A percentile compares a stretch with the other conserved stretches of the same genome.
These are phyloP conservation scores for Euphrasia confusa DNA, from an alignment of 257 asterid species.

Conservation along the genomic window DNA sequence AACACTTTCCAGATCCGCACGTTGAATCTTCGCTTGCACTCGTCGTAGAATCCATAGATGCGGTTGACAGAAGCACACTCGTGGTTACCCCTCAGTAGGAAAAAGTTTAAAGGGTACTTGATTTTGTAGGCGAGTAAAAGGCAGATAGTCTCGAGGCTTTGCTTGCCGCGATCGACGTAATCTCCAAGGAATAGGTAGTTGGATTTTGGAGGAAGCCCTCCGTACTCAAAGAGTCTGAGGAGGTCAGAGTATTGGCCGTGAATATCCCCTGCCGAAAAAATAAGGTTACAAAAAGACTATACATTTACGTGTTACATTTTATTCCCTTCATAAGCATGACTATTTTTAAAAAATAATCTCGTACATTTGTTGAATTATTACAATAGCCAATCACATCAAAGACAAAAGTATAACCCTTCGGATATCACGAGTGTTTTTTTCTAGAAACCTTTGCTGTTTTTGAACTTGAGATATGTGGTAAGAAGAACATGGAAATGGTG, in stretches of 20 bases:
- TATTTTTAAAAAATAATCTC: too few relatives aligned
- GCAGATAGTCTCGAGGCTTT: conserved; percentile 78
- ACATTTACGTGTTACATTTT: too few relatives aligned
- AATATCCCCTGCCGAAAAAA: conserved; percentile 52
- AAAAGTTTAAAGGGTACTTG: conserved; percentile 68
- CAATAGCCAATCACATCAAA: too few relatives aligned
- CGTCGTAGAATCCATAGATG: conserved; percentile 72
- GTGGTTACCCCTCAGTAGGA: conserved; percentile 78
- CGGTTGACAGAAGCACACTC: conserved; percentile 81
- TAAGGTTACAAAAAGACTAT: background rate
- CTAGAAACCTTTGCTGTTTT: too few relatives aligned
- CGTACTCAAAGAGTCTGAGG: conserved; percentile 68
- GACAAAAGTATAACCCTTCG: too few relatives aligned
- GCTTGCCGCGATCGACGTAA: conserved; percentile 82
- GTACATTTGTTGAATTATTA: too few relatives aligned
- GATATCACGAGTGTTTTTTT: too few relatives aligned
- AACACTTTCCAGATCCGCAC: conserved; percentile 67
- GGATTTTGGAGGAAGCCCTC: conserved; percentile 72
- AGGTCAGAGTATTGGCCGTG: conserved; percentile 83
- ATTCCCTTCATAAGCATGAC: too few relatives aligned
- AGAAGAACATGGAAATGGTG: too few relatives aligned
- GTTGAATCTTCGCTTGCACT: conserved; percentile 67
- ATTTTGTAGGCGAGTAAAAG: conserved; percentile 72
- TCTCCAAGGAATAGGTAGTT: conserved; percentile 75
- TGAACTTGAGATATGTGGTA: too few relatives aligned